These are phyloP conservation scores for Colletotrichum sp. DNA, from an alignment of 2,329 filamentous ascomycete genomes.

Conservation along the genomic window DNA sequence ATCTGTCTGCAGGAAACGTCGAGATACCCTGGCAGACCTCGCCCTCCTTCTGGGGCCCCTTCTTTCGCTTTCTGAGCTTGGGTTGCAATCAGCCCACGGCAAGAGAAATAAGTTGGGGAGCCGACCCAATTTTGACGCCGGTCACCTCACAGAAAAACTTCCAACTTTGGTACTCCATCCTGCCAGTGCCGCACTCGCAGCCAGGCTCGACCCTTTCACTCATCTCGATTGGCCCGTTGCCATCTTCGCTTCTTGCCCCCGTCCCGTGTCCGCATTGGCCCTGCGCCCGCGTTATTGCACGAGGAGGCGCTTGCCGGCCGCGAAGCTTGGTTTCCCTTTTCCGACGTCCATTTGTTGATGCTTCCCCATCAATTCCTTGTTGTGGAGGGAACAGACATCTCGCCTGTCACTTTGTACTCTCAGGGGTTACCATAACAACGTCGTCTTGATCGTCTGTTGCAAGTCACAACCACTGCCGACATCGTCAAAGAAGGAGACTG, in stretches of 20 bases:
- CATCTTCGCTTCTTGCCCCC: constrained; percentile 10
- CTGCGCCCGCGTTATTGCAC: background rate
- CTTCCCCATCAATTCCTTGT: background rate
- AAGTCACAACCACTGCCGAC: background rate
- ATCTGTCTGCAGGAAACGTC: background rate
- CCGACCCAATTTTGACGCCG: constrained; percentile 20
- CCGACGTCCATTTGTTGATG: background rate
- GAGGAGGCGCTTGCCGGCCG: background rate
- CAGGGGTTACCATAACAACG: background rate
- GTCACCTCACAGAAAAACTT: constrained; percentile 10
- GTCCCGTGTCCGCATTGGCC: constrained; percentile 13
- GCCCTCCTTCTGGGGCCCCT: background rate
- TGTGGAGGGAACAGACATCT: background rate
- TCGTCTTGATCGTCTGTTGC: background rate
- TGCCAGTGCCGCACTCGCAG: constrained; percentile 17
- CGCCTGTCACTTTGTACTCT: background rate
- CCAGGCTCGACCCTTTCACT: background rate
- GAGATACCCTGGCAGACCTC: background rate
- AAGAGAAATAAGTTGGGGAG: constrained; percentile 15
- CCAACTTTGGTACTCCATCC: constrained; percentile 16
- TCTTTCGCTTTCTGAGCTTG: background rate
- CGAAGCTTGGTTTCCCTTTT: background rate
- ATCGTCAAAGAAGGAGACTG: background rate
- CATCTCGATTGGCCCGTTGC: constrained; percentile 21
- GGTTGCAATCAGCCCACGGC: constrained; percentile 16